phyloP scores from a whole-genome alignment of 2,329 filamentous ascomycete species.

The Diaporthe ampelina region DNA sequence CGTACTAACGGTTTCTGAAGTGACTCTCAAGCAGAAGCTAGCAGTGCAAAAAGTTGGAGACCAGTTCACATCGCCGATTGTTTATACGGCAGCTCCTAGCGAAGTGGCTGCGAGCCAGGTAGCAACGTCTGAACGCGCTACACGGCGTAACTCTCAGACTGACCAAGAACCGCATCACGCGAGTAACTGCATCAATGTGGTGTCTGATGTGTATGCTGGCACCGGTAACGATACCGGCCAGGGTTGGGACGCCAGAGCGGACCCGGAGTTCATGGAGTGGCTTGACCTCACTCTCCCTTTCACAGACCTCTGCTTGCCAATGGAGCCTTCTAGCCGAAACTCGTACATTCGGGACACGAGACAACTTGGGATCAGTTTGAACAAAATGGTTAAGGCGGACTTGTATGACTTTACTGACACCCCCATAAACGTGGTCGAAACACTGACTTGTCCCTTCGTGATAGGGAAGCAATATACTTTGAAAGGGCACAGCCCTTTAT shows the following conservation, averaged over 20 bases:
- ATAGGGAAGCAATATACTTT: slow-evolving; percentile 2
- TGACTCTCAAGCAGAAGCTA: slow-evolving; percentile 3
- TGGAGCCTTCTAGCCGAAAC: not conserved
- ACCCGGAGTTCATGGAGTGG: slow-evolving; percentile 5
- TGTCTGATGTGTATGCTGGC: slow-evolving; percentile 2
- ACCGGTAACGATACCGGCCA: not conserved
- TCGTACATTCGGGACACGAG: not conserved
- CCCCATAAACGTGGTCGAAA: not conserved
- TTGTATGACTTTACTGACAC: not conserved
- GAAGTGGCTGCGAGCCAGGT: not conserved
- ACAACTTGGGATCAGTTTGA: not conserved
- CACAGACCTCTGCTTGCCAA: not conserved
- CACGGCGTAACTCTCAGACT: slow-evolving; percentile 1
- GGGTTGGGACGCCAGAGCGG: not conserved
- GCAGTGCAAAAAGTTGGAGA: not conserved
- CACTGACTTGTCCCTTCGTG: not conserved
- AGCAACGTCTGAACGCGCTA: not conserved
- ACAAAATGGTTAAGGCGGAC: slow-evolving; percentile 1
- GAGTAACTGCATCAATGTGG: not conserved
- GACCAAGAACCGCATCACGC: not conserved
- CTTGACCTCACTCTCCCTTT: slow-evolving; percentile 3
- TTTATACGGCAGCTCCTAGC: not conserved
- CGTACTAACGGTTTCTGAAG: slow-evolving; percentile 1
- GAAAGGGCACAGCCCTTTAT: not conserved
- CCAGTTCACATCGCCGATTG: not conserved